Evolutionary conservation across 495 filamentous ascomycete genomes (phyloP), one percentile per base, ranked within the genome.

Genomic region (Xylaria grammica): DNA sequence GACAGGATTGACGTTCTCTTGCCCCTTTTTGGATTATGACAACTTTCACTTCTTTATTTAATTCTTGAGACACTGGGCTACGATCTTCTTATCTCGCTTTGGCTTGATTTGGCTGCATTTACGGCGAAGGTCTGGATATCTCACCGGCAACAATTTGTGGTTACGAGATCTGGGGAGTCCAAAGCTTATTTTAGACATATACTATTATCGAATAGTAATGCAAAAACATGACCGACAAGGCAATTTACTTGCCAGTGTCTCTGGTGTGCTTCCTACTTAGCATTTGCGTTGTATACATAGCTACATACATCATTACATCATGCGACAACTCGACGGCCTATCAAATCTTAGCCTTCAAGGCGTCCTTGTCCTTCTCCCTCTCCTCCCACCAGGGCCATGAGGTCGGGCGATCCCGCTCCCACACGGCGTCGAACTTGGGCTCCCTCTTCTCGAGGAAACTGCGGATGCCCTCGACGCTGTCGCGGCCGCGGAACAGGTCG

Each of bases 361-460:
- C 61, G 50, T 48, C 22, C 22, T 38, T 49, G 26, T 61, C 63
- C 15, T 53, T 34, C 34, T 76, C 63, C 76, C 80, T 62, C 15
- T 60, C 54, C 15, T 75, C 64, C 77, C 81, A 85, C 82, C 82
- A 84, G 0, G 82, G 83, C 73, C 79, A 84, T 5, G 72, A 75
- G 4, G 34, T 59, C 8, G 81, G 80, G 3, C 75, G 69, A 70
- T 82, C 74, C 5, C 77, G 72, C 10, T 78, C 75, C 78, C 84
- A 79, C 3, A 79, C 83, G 24, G 73, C 84, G n/a, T 72, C 76
- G 65, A 89, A 89, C 2, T 78, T 72, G 6, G 82, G 79, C 57
- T 77, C 74, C 11, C 86, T 74, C 71, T 83, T 84, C 72, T 79
- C 72, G 51, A 82, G 48, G 54, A 83, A 83, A 56, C 75, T 79